phyloP scores from a whole-genome alignment of 345 rosid genomes.

The Draba incana region DNA sequence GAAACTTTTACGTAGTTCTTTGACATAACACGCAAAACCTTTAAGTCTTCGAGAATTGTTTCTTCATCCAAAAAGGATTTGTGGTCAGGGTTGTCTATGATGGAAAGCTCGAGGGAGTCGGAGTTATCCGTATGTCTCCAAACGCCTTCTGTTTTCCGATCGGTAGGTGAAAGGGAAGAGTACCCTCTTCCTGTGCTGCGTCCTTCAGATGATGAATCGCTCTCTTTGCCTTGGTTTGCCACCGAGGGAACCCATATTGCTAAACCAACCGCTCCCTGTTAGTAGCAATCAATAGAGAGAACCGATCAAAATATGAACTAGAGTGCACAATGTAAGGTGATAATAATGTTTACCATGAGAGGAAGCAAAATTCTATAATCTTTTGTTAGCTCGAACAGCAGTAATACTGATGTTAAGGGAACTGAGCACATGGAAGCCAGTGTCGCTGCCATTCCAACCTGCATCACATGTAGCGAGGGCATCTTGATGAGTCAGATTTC shows the following conservation, averaged over 20 bases:
- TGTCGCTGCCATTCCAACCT: constrained; percentile 99
- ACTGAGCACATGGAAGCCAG: constrained; percentile 98
- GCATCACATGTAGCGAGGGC: constrained; percentile 36
- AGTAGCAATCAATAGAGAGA: constrained; percentile 24
- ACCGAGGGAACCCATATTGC: constrained; percentile 99
- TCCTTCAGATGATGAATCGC: constrained; percentile 63
- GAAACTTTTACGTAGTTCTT: constrained; percentile 70
- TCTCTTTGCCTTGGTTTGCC: constrained; percentile 78
- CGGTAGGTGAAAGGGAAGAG: constrained; percentile 64
- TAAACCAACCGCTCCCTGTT: constrained; percentile 96
- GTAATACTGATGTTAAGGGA: constrained; percentile 92
- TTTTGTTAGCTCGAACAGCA: constrained; percentile 91
- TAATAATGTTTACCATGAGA: constrained; percentile 69
- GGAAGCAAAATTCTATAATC: constrained; percentile 98
- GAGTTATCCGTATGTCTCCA: constrained; percentile 50
- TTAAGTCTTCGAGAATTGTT: constrained; percentile 68
- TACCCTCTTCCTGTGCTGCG: constrained; percentile 65
- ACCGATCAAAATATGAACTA: background rate
- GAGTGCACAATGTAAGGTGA: too few species aligned
- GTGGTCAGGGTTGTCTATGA: constrained; percentile 55
- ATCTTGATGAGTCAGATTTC: constrained; percentile 31
- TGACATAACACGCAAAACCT: constrained; percentile 85
- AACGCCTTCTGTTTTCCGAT: constrained; percentile 50
- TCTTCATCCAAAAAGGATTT: constrained; percentile 64
- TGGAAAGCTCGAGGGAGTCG: constrained; percentile 65